Conservation (phyloP, 495 filamentous ascomycete genomes). For the Neurospora sp. region DNA sequence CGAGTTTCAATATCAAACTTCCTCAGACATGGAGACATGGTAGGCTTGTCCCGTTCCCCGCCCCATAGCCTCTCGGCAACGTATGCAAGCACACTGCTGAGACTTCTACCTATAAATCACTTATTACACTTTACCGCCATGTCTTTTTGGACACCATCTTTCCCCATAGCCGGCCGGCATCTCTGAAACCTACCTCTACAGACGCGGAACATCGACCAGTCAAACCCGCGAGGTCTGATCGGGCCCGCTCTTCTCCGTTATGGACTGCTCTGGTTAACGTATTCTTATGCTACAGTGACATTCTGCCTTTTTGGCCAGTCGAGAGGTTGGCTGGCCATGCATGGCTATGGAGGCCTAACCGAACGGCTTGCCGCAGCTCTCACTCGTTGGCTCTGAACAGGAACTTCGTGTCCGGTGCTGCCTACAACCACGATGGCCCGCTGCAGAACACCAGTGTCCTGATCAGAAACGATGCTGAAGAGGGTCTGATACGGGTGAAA, state of each 20-base stretch:
- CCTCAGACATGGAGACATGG: not conserved
- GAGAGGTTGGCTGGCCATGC: not conserved
- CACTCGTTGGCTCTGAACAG: not conserved
- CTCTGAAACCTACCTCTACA: not conserved
- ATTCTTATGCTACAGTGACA: not conserved
- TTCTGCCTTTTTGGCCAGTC: not conserved
- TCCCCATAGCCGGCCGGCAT: not conserved
- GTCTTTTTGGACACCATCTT: not conserved
- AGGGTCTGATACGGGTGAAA: not conserved
- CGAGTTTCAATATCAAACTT: not conserved
- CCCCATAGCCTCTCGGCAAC: not conserved
- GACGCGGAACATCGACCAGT: not conserved
- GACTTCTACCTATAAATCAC: not conserved
- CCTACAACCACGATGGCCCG: not conserved
- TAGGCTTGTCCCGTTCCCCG: not conserved
- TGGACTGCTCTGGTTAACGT: not conserved
- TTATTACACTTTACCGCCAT: not conserved
- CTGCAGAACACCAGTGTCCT: not conserved
- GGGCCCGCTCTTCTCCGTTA: not conserved
- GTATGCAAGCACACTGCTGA: not conserved
- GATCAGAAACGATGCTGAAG: not conserved
- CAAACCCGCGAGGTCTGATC: not conserved
- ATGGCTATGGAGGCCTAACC: not conserved
- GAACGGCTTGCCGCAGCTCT: not conserved
- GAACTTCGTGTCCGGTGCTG: not conserved